These are phyloP conservation scores for Goffeauzyma gilvescens DNA, from an alignment of 768 basidiomycete species.

Conservation along the genomic window DNA sequence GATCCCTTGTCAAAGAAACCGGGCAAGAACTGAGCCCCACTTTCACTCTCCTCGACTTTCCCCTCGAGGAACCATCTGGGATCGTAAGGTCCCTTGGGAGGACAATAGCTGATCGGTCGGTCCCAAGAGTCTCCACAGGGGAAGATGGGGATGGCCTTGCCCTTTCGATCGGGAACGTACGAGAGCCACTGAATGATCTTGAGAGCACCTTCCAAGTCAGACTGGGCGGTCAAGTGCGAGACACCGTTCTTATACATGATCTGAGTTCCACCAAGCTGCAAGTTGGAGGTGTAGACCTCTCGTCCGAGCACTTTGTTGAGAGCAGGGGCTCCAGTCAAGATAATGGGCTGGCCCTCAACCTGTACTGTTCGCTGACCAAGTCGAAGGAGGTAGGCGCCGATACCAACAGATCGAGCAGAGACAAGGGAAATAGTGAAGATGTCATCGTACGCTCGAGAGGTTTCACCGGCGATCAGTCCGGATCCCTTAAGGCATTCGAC, in stretches of 20 bases:
- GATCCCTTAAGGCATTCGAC: constrained; percentile 92
- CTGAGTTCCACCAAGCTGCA: constrained; percentile 98
- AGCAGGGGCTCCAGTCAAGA: constrained; percentile 87
- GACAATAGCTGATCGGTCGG: constrained; percentile 70
- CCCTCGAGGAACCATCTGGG: constrained; percentile 97
- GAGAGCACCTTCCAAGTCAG: constrained; percentile 84
- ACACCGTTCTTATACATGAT: constrained; percentile 99
- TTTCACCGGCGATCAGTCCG: constrained; percentile 95
- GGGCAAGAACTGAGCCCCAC: constrained; percentile 46
- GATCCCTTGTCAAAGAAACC: constrained; percentile 96
- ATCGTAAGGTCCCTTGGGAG: constrained; percentile 87
- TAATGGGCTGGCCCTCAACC: constrained; percentile 98
- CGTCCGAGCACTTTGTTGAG: constrained; percentile 97
- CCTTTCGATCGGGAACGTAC: constrained; percentile 70
- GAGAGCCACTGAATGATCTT: constrained; percentile 89
- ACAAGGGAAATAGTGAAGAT: constrained; percentile 99
- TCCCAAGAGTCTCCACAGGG: constrained; percentile 69
- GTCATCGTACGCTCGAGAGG: constrained; percentile 94
- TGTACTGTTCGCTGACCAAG: constrained; percentile 94
- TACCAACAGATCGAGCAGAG: constrained; percentile 94
- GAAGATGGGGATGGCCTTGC: constrained; percentile 54
- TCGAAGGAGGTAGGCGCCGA: constrained; percentile 95
- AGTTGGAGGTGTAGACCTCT: constrained; percentile 94
- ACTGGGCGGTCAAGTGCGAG: constrained; percentile 82
- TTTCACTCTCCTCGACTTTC: constrained; percentile 55